Evolutionary conservation across 2,329 filamentous ascomycete species (phyloP), one percentile per base, ranked within the genome.

Genomic region (Ceratocystis huliohia): DNA sequence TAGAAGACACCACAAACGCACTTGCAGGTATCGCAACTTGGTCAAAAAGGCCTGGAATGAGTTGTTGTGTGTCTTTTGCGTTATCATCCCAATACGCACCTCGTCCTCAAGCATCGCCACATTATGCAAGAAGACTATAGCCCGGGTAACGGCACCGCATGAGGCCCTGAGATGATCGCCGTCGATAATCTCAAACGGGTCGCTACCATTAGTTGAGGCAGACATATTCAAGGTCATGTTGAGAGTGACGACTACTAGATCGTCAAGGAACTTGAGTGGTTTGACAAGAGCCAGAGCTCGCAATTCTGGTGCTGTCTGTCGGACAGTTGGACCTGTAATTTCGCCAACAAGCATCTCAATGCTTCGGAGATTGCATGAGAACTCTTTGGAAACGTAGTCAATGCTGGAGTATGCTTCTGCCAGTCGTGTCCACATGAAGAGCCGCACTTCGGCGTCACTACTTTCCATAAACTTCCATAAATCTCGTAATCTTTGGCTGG

Each of bases 391-490:
- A 0, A 84, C 78, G 71, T 96, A 96, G 6, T 88, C 84, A 68
- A 99, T 96, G 6, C 83, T 84, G 64, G 86, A 82, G 72, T 99
- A 99, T 0, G 94, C 93, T 69, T 94, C 88, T 46, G 90, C 87
- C n/a, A 99, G 81, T 63, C 91, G 86, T 69, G 88, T 87, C 94
- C 94, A 99, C 1, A 99, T 79, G 69, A 94, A 91, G 1, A 97
- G 78, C 45, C 90, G 86, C 63, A 97, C 78, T 65, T 92, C 90
- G 0, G 91, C 88, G 72, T 88, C 91, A 56, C 91, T 92, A 61
- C 84, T 86, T 65, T 88, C 82, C 2, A 99, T 79, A 69, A 97
- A 97, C 66, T 89, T 89, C 76, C 88, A 88, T 73, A 99, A 85
- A 72, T 96, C 91, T 61, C 84, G 82, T 20, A 91, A 78, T 28